Evolutionary conservation across 805 yeast genomes (phyloP).

Genomic region (Monosporozyma unispora): DNA sequence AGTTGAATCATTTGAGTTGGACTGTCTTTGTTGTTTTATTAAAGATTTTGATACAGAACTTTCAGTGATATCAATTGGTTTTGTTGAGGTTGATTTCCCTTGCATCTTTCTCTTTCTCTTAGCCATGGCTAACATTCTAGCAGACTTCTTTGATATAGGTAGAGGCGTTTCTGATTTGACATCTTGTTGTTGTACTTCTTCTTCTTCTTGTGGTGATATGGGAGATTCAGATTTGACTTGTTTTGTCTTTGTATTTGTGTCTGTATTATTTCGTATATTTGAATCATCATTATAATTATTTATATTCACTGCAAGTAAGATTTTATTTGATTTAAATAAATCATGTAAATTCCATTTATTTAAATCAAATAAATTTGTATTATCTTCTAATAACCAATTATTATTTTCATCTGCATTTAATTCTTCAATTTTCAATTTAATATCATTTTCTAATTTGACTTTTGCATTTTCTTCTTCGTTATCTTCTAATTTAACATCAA

Average conservation of each 20-base stretch:
- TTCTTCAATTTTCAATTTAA: constrained; percentile 25
- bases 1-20: neutral
- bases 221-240: constrained; percentile 3
- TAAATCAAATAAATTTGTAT: constrained; percentile 15
- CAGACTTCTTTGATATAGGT: constrained; percentile 36
- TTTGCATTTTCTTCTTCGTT: constrained; percentile 21
- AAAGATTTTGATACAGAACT: constrained; percentile 49
- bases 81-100: constrained; percentile 42
- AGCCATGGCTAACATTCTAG: constrained; percentile 91
- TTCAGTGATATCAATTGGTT: constrained; percentile 62
- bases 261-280: neutral
- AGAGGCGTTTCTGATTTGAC: constrained; percentile 4
- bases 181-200: too few relatives aligned
- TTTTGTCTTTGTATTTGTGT: constrained; percentile 7
- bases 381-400: constrained; percentile 18
- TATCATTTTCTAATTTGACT: constrained; percentile 28
- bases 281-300: constrained; percentile 10
- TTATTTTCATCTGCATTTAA: constrained; percentile 13
- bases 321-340: constrained; percentile 22
- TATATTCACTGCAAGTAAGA: constrained; percentile 22
- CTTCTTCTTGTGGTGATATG: too few relatives aligned
- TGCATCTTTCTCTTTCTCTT: constrained; percentile 73
- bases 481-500: constrained; percentile 7
- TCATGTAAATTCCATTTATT: constrained; percentile 24
- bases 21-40: constrained; percentile 23